Percentiles rank a stretch among this genome's conserved stretches.
phyloP scores from a whole-genome alignment of 805 yeast genomes.

The Nakazawaea ambrosiae region DNA sequence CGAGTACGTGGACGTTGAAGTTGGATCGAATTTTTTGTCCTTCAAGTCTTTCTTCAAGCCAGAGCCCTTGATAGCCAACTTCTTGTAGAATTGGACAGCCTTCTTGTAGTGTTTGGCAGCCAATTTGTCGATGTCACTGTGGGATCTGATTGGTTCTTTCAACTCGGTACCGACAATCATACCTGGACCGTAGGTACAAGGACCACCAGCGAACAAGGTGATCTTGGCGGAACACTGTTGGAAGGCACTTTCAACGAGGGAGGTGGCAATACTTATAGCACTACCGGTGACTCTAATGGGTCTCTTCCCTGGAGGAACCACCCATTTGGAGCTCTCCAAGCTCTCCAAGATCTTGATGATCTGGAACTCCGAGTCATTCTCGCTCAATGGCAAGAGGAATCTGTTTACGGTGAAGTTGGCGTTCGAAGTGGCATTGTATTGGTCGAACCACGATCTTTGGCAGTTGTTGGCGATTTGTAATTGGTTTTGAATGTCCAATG shows the following conservation, averaged over 20 bases:
- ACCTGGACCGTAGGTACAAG: conserved; percentile 93
- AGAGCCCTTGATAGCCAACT: conserved; percentile 65
- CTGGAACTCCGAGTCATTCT: conserved; percentile 63
- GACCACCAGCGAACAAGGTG: conserved; percentile 89
- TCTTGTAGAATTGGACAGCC: conserved; percentile 76
- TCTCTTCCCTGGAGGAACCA: conserved; percentile 74
- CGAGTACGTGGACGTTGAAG: conserved; percentile 57
- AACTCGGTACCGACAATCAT: conserved; percentile 85
- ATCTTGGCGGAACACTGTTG: conserved; percentile 85
- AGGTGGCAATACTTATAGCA: conserved; percentile 79
- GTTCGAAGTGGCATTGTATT: conserved; percentile 28
- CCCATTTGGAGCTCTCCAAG: conserved; percentile 62
- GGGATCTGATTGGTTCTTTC: conserved; percentile 96
- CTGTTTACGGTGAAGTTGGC: conserved; percentile 31
- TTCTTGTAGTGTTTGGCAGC: conserved; percentile 80
- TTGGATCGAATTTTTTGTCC: conserved; percentile 28
- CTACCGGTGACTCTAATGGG: conserved; percentile 91
- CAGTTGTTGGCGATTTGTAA: conserved; percentile 29
- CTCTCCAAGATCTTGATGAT: conserved; percentile 74
- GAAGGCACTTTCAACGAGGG: conserved; percentile 73
- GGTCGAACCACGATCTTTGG: conserved; percentile 28
- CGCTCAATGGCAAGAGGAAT: conserved; percentile 27
- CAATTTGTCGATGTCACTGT: conserved; percentile 92
- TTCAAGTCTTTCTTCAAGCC: conserved; percentile 29
- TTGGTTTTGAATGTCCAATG: conserved; percentile 28